These are phyloP conservation scores for Colletotrichum scovillei DNA, from an alignment of 2,329 filamentous ascomycete species.

Conservation along the genomic window DNA sequence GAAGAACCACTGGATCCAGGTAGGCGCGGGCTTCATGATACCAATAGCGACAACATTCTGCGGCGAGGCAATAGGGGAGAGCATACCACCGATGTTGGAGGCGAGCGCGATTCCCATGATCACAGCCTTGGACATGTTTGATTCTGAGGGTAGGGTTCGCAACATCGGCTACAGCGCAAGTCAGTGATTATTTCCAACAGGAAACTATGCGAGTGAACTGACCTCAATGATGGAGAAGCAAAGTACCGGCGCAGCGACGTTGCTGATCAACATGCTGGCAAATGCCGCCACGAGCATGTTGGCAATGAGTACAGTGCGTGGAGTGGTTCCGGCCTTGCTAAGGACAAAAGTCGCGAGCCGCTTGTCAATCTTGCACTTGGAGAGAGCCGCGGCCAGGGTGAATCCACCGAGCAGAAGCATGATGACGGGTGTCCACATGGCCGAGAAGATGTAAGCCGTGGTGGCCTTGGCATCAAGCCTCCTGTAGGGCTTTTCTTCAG, in stretches of 20 bases:
- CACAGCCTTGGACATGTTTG: constrained; percentile 92
- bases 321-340: constrained; percentile 94
- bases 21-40: constrained; percentile 92
- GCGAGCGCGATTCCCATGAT: constrained; percentile 95
- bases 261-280: constrained; percentile 98
- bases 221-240: constrained; percentile 98
- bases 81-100: constrained; percentile 95
- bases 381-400: constrained; percentile 92
- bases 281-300: constrained; percentile 99
- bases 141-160: constrained; percentile 89
- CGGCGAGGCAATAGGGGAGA: constrained; percentile 95
- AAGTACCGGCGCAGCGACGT: constrained; percentile 94
- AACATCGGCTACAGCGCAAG: constrained; percentile 79
- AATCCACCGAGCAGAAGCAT: constrained; percentile 98
- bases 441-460: constrained; percentile 85
- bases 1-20: constrained; percentile 98
- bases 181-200: neutral
- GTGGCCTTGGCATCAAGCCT: constrained; percentile 85
- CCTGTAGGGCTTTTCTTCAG: constrained; percentile 64
- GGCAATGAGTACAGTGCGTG: constrained; percentile 89
- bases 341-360: constrained; percentile 96
- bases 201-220: constrained; percentile 40
- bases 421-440: constrained; percentile 99
- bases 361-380: constrained; percentile 98
- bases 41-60: constrained; percentile 97